These are phyloP conservation scores for Oxytropis ochrocephala DNA, from an alignment of 306 rosid species.

Conservation along the genomic window DNA sequence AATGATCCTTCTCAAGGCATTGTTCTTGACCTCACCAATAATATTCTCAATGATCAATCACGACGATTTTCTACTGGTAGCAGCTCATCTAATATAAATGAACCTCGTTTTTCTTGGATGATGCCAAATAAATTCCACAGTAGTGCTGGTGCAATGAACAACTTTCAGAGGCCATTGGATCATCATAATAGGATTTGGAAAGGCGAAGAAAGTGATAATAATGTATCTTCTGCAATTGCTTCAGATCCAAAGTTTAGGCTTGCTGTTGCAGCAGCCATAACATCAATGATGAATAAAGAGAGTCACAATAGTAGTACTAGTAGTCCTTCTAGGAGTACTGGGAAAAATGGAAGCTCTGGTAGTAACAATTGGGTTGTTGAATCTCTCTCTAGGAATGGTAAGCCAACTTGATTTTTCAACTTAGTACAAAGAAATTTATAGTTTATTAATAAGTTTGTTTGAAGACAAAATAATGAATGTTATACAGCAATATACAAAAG, in stretches of 20 bases:
- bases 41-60: slow-evolving; percentile 12
- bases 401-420: slow-evolving; percentile 18
- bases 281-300: slow-evolving; percentile 67
- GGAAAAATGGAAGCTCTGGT: slow-evolving; percentile 29
- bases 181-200: slow-evolving; percentile 21
- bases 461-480: too few species aligned
- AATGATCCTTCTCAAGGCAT: slow-evolving; percentile 56
- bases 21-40: slow-evolving; percentile 60
- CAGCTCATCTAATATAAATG: slow-evolving; percentile 22
- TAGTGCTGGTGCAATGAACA: background rate
- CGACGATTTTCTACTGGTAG: slow-evolving; percentile 15
- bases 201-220: slow-evolving; percentile 37
- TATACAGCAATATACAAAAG: too few species aligned
- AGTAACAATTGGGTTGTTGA: slow-evolving; percentile 40
- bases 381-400: slow-evolving; percentile 36
- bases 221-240: slow-evolving; percentile 59
- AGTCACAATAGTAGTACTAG: slow-evolving; percentile 7
- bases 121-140: slow-evolving; percentile 26
- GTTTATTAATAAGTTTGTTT: too few species aligned
- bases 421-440: too few species aligned
- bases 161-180: slow-evolving; percentile 6
- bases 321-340: slow-evolving; percentile 5
- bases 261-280: slow-evolving; percentile 83
- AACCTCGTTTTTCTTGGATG: slow-evolving; percentile 49
- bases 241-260: slow-evolving; percentile 88